Base-by-base conservation (phyloP, 2,329 filamentous ascomycete genomes). In the Chaetomiaceae sp. region DNA sequence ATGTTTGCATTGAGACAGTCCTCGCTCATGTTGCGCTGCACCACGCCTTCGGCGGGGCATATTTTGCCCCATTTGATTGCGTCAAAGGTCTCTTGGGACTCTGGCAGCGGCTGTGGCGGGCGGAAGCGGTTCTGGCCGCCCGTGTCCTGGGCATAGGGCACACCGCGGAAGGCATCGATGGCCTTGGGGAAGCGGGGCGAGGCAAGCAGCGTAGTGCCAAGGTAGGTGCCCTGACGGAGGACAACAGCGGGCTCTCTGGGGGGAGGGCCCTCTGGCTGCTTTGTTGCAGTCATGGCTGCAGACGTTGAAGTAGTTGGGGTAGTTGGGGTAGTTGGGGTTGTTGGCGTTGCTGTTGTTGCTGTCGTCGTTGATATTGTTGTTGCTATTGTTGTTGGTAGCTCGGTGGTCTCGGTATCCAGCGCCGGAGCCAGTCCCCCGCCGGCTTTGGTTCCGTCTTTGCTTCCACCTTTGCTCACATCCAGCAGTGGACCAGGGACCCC, bases 1-100 rank as follows among this genome's bases (percentile, higher is more conserved):
- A 83, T 64, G 60, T 82, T 81, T 7, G 74, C 62, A 55, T 75
- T 77, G 25, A 83, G 68, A 52, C 78, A 81, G 63, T 79, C 71
- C 66, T 83, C 80, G 44, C 72, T 62, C 38, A 65, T 58, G 7
- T 57, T 45, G 48, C 56, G 37, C n/a, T 25, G 59, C 2, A 51
- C 64, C 49, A 67, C 65, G n/a, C 63, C 64, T 50, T 66, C 55
- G 16, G 20, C 50, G 2, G 70, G 71, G 48, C 74, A 77, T 48
- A 69, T 61, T 27, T 64, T 61, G 1, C 75, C 75, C 36, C 69
- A 71, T 20, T 52, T 55, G 7, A 65, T 62, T 2, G 75, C 71
- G 4, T 69, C 58, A 32, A 72, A 62, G 2, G 63, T 61, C 10
- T 58, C 49, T 1, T 36, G 43, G 2, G 49, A 53, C 1, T 44